A percentile compares a stretch with the other conserved stretches of the same genome.
Conservation (phyloP, 2,329 filamentous ascomycete species). For the Didymosphaeria variabile region DNA sequence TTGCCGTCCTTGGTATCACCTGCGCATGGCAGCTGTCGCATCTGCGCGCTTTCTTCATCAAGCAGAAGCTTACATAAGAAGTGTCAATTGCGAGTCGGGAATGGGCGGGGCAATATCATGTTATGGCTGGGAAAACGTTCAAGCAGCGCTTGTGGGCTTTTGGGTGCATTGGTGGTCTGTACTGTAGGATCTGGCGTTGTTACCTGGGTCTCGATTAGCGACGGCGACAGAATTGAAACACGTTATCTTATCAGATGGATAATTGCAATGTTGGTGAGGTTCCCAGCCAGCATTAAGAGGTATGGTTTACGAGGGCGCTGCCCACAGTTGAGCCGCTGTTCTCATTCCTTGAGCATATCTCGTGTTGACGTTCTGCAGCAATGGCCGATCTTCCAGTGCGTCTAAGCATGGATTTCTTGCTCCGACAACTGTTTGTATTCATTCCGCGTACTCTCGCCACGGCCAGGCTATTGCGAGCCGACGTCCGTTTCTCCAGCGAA, state of each 20-base stretch:
- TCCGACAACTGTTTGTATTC: no score
- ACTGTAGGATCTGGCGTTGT: slow-evolving; percentile 34
- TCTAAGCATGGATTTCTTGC: no score
- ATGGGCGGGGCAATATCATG: slow-evolving; percentile 18
- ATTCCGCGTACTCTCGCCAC: no score
- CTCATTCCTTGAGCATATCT: neutral
- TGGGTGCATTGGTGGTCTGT: slow-evolving; percentile 23
- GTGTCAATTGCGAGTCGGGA: slow-evolving; percentile 7
- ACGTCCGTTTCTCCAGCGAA: no score
- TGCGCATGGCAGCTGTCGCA: slow-evolving; percentile 98
- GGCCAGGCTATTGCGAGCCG: no score
- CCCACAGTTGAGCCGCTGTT: neutral
- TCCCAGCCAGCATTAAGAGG: neutral
- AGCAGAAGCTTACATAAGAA: slow-evolving; percentile 93
- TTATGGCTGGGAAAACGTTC: slow-evolving; percentile 19
- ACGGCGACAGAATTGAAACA: slow-evolving; percentile 22
- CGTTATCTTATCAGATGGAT: slow-evolving; percentile 11
- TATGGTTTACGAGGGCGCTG: neutral
- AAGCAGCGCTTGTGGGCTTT: slow-evolving; percentile 11
- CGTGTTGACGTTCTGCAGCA: neutral
- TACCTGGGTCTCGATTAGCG: slow-evolving; percentile 24
- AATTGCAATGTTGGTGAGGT: neutral
- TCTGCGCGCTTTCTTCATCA: slow-evolving; percentile 97
- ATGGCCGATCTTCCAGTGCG: neutral
- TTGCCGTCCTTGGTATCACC: slow-evolving; percentile 82